Evolutionary conservation across 805 yeast genomes (phyloP).

Genomic region (Kazachstania viticola): DNA sequence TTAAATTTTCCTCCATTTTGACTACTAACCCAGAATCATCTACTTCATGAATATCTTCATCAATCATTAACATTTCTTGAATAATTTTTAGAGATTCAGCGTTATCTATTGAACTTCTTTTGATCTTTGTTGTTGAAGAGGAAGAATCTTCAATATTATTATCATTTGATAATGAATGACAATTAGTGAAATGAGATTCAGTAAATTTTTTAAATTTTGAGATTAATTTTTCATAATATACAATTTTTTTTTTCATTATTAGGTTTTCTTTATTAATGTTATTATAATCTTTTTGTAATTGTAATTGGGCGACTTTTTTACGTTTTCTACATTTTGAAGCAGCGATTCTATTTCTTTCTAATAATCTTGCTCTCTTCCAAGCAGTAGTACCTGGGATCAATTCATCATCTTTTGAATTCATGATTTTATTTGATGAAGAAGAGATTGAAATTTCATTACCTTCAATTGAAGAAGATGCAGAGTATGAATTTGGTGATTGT

Average conservation of each 20-base stretch:
- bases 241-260: slow-evolving; percentile 24
- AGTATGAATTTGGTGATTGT: neutral
- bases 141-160: slow-evolving; percentile 2
- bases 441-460: no score
- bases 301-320: slow-evolving; percentile 50
- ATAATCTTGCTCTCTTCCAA: slow-evolving; percentile 42
- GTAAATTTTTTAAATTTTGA: slow-evolving; percentile 11
- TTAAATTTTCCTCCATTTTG: slow-evolving; percentile 6
- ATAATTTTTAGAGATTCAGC: slow-evolving; percentile 21
- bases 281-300: slow-evolving; percentile 44
- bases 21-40: slow-evolving; percentile 17
- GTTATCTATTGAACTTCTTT: no score
- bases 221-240: slow-evolving; percentile 19
- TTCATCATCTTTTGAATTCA: no score
- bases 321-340: slow-evolving; percentile 53
- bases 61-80: slow-evolving; percentile 27
- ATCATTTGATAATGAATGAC: slow-evolving; percentile 9
- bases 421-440: no score
- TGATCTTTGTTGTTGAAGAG: no score
- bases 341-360: slow-evolving; percentile 47
- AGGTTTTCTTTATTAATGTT: slow-evolving; percentile 33
- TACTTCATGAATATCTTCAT: slow-evolving; percentile 23
- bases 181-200: slow-evolving; percentile 6
- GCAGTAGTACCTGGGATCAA: slow-evolving; percentile 59
- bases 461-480: no score